A percentile compares a stretch with the other conserved stretches of the same genome.
phyloP scores from a whole-genome alignment of 2,329 filamentous ascomycete genomes.

The Scedosporium boydii region DNA sequence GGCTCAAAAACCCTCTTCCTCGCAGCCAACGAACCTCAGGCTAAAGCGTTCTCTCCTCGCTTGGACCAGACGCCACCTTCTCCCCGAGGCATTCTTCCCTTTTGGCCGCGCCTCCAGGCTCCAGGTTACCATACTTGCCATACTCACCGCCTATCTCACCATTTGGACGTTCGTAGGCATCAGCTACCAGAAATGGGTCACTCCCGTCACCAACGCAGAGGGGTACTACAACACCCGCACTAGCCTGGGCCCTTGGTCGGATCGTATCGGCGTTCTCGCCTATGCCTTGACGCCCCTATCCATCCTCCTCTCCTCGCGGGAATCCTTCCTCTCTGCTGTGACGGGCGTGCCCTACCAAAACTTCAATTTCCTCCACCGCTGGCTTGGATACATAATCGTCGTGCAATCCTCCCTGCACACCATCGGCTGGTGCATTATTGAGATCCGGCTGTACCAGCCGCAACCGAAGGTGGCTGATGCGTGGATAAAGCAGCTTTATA shows the following conservation, averaged over 20 bases:
- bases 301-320: slow-evolving; percentile 56
- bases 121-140: slow-evolving; percentile 52
- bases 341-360: slow-evolving; percentile 68
- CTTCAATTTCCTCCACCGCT: slow-evolving; percentile 71
- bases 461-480: slow-evolving; percentile 49
- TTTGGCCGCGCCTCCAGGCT: slow-evolving; percentile 62
- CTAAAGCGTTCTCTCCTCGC: slow-evolving; percentile 29
- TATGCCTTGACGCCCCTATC: slow-evolving; percentile 67
- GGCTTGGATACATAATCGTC: slow-evolving; percentile 66
- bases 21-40: slow-evolving; percentile 14
- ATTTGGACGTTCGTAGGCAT: slow-evolving; percentile 64
- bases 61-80: slow-evolving; percentile 39
- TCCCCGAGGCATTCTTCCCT: slow-evolving; percentile 46
- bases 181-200: slow-evolving; percentile 58
- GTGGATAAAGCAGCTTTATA: slow-evolving; percentile 57
- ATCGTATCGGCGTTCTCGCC: slow-evolving; percentile 61
- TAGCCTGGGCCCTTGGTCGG: slow-evolving; percentile 56
- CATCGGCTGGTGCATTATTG: slow-evolving; percentile 59
- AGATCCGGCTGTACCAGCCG: slow-evolving; percentile 59
- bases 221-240: slow-evolving; percentile 54
- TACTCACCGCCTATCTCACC: slow-evolving; percentile 51
- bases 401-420: slow-evolving; percentile 60
- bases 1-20: slow-evolving; percentile 11
- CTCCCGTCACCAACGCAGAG: slow-evolving; percentile 49
- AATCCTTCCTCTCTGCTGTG: slow-evolving; percentile 58